Conservation (phyloP, 163 green algal genomes). For the Trebouxia gelatinosa region DNA sequence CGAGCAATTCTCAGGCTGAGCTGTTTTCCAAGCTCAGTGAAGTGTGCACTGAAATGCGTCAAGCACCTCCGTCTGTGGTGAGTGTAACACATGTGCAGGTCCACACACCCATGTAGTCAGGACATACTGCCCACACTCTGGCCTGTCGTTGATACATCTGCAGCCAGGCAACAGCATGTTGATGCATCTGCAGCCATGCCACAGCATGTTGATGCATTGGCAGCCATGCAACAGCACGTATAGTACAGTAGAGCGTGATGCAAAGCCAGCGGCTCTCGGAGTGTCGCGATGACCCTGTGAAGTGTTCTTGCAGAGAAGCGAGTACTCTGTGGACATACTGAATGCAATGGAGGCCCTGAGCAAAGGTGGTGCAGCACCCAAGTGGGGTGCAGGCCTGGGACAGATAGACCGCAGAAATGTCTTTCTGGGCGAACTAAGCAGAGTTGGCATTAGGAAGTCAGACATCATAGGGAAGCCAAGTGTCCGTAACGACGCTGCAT, state of each 20-base stretch:
- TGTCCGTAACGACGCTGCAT: constrained; percentile 83
- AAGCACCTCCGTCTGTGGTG: constrained; percentile 32
- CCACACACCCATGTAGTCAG: no score
- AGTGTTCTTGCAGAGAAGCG: constrained; percentile 52
- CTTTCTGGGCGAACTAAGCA: constrained; percentile 43
- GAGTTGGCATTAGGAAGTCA: constrained; percentile 25
- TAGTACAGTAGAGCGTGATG: no score
- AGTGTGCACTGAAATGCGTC: constrained; percentile 20
- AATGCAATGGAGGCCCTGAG: constrained; percentile 52
- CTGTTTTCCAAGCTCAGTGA: constrained; percentile 21
- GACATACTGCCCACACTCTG: no score
- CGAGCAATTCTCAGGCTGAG: neutral
- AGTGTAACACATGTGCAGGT: no score
- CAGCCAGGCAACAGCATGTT: no score
- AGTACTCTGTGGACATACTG: constrained; percentile 53
- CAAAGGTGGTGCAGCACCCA: constrained; percentile 46
- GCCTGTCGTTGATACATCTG: no score
- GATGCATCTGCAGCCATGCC: no score
- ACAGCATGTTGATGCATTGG: no score
- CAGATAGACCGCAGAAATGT: constrained; percentile 56
- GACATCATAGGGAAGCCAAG: constrained; percentile 66
- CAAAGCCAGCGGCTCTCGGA: no score
- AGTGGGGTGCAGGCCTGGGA: constrained; percentile 60
- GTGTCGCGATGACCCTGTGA: neutral
- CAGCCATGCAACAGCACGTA: no score